phyloP scores from a whole-genome alignment of 2,329 filamentous ascomycete species.

The Diplocarpon mali region DNA sequence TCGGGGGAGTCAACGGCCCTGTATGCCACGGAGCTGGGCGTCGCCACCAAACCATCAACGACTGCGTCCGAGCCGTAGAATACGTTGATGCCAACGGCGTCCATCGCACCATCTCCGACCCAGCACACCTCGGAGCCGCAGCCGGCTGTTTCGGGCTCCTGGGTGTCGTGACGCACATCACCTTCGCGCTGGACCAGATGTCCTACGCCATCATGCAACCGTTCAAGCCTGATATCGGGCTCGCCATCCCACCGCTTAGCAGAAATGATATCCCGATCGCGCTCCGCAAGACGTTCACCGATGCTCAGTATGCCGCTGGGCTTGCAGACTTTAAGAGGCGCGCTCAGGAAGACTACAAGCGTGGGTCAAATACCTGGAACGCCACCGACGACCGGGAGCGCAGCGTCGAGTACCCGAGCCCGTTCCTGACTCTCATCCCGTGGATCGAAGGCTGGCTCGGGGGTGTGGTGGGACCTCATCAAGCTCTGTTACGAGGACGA shows the following conservation, averaged over 20 bases:
- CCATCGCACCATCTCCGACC: conserved; percentile 31
- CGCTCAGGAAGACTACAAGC: conserved; percentile 32
- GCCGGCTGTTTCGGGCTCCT: conserved; percentile 36
- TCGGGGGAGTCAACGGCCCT: conserved; percentile 34
- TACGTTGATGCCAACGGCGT: conserved; percentile 37
- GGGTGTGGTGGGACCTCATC: conserved; percentile 39
- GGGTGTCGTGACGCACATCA: conserved; percentile 38
- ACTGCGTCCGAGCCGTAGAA: conserved; percentile 36
- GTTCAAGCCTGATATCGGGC: conserved; percentile 31
- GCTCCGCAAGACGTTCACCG: conserved; percentile 27
- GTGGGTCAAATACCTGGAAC: conserved; percentile 38
- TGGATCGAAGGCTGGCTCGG: conserved; percentile 31
- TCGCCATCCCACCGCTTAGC: conserved; percentile 35
- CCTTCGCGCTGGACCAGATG: conserved; percentile 36
- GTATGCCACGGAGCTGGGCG: conserved; percentile 38
- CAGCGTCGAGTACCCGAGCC: conserved; percentile 29
- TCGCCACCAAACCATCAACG: conserved; percentile 33
- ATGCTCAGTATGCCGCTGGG: conserved; percentile 27
- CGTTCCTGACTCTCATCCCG: conserved; percentile 16
- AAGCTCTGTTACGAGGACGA: conserved; percentile 31
- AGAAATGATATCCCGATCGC: conserved; percentile 30
- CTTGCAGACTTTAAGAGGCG: conserved; percentile 30
- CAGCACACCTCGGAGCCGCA: conserved; percentile 31
- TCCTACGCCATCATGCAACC: conserved; percentile 36
- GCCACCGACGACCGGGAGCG: conserved; percentile 26